Evolutionary conservation across 2,329 filamentous ascomycete genomes (phyloP).

Genomic region (Tolypocladium album): DNA sequence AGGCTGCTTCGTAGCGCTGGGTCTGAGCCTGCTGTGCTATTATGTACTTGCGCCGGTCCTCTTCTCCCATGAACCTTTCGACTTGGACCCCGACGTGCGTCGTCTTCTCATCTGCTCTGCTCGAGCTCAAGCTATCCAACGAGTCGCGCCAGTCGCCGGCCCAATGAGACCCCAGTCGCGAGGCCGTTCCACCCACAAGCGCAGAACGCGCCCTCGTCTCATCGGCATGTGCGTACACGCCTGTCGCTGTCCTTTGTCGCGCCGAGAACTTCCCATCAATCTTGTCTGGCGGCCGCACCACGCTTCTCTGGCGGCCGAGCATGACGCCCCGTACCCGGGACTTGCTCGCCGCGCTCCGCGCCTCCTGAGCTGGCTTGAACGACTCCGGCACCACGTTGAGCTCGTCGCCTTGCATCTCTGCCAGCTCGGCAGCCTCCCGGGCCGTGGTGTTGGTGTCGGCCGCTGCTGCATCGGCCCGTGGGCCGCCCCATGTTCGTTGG

Average conservation of each 20-base stretch:
- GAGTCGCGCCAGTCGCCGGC: conserved; percentile 38
- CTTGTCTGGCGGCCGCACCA: conserved; percentile 60
- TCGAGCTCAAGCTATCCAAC: conserved; percentile 54
- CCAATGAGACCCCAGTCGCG: background rate
- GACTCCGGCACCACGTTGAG: conserved; percentile 83
- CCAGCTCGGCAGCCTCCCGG: conserved; percentile 73
- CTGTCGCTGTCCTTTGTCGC: conserved; percentile 54
- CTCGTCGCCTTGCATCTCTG: conserved; percentile 71
- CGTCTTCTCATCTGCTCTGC: conserved; percentile 37
- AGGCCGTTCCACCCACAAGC: background rate
- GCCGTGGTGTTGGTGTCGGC: conserved; percentile 68
- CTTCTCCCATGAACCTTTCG: conserved; percentile 67
- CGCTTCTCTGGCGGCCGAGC: conserved; percentile 41
- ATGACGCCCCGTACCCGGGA: conserved; percentile 14
- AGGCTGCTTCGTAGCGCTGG: conserved; percentile 8
- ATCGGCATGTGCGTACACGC: conserved; percentile 59
- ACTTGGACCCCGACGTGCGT: conserved; percentile 30
- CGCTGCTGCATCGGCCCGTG: conserved; percentile 75
- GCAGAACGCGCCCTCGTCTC: conserved; percentile 32
- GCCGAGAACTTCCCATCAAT: conserved; percentile 72
- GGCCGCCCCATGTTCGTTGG: conserved; percentile 91
- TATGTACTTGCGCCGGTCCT: conserved; percentile 65
- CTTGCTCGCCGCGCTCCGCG: conserved; percentile 23
- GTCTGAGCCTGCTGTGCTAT: conserved; percentile 50
- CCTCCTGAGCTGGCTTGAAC: conserved; percentile 54